These are phyloP conservation scores for Hyaloscypha bicolor DNA, from an alignment of 495 filamentous ascomycete genomes.

Conservation along the genomic window DNA sequence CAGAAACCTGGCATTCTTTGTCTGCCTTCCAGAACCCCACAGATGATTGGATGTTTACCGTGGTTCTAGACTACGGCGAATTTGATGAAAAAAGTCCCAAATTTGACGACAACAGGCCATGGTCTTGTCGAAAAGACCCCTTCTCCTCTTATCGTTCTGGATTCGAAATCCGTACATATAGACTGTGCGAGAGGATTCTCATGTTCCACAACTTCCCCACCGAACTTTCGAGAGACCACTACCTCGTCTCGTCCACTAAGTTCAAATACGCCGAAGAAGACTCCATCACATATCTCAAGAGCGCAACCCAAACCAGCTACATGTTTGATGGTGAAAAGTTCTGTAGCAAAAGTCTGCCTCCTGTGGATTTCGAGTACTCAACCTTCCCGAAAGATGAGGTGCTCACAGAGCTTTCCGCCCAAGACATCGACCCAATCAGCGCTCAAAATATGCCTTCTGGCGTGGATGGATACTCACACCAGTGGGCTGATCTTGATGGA, in stretches of 20 bases:
- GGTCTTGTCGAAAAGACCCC: conserved; percentile 25
- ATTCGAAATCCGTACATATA: conserved; percentile 40
- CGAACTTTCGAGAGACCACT: conserved; percentile 21
- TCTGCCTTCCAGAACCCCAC: too few species aligned
- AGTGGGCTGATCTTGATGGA: conserved; percentile 40
- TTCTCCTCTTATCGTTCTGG: conserved; percentile 33
- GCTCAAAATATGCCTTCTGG: conserved; percentile 24
- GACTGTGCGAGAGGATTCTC: conserved; percentile 38
- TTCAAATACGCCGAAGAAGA: too few species aligned
- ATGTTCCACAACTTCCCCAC: conserved; percentile 41
- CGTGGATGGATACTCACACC: background rate
- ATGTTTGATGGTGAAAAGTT: too few species aligned
- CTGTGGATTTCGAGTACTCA: too few species aligned
- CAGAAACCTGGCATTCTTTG: too few species aligned
- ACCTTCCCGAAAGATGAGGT: too few species aligned
- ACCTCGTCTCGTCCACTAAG: conserved; percentile 27
- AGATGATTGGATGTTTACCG: conserved; percentile 38
- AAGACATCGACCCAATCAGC: too few species aligned
- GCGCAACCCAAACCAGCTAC: too few species aligned
- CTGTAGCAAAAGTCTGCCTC: too few species aligned
- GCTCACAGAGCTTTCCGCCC: too few species aligned
- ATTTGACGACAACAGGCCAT: background rate
- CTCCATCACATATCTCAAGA: too few species aligned
- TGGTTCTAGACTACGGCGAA: conserved; percentile 43
- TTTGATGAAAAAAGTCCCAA: background rate